Percentiles rank a stretch among this genome's conserved stretches.
These are phyloP conservation scores for Annona cherimola DNA, from an alignment of 164 flowering plant genomes.

Conservation along the genomic window DNA sequence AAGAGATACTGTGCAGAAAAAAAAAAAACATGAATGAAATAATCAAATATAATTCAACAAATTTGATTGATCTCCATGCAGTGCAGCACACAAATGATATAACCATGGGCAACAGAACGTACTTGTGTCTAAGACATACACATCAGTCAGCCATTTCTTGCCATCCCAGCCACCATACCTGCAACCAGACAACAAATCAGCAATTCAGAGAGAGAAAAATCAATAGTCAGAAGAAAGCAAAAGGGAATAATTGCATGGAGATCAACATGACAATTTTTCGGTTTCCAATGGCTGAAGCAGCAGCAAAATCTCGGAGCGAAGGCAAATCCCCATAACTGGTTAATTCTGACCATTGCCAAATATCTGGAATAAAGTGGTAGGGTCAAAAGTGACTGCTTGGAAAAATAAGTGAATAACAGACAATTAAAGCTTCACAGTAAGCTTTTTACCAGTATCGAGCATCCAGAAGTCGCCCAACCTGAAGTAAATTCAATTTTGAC, in stretches of 20 bases:
- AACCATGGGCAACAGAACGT: slow-evolving; percentile 23
- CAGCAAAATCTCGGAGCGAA: slow-evolving; percentile 87
- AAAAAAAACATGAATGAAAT: slow-evolving; percentile 2
- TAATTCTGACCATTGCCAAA: slow-evolving; percentile 98
- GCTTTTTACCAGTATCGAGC: slow-evolving; percentile 77
- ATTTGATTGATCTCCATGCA: neutral
- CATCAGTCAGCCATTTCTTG: slow-evolving; percentile 96
- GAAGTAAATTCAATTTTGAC: slow-evolving; percentile 19
- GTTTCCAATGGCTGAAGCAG: slow-evolving; percentile 87
- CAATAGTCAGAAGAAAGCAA: neutral
- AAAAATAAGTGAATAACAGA: neutral
- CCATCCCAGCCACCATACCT: slow-evolving; percentile 99
- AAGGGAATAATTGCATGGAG: neutral
- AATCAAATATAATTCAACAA: neutral
- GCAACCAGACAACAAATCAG: slow-evolving; percentile 16
- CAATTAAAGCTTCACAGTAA: neutral
- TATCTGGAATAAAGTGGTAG: slow-evolving; percentile 44
- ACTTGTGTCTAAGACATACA: slow-evolving; percentile 94
- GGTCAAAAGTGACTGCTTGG: neutral
- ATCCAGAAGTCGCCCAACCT: slow-evolving; percentile 99
- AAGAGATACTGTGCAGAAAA: slow-evolving; percentile 63
- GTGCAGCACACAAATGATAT: slow-evolving; percentile 1
- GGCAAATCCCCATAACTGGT: slow-evolving; percentile 95
- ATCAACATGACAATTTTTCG: slow-evolving; percentile 88
- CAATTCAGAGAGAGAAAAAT: neutral